These are phyloP conservation scores for Arabidopsis thaliana DNA, from an alignment of 345 rosid genomes.

Conservation along the genomic window TAIR10.1 NC_003076.8:15851501-15852000, in stretches of 20 bases:
- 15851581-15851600: conserved; percentile 65
- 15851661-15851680: not conserved
- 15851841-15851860: conserved; percentile 57
- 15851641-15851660: not conserved
- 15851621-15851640: conserved; percentile 72
- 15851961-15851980: conserved; percentile 52
- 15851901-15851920: conserved; percentile 69
- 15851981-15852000: conserved; percentile 71
- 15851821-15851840: conserved; percentile 65
- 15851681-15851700: not conserved
- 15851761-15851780: conserved; percentile 48
- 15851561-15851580: conserved; percentile 69
- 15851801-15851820: conserved; percentile 73
- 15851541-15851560: conserved; percentile 72
- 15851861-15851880: conserved; percentile 73
- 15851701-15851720: not conserved
- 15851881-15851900: conserved; percentile 83
- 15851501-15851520: conserved; percentile 48
- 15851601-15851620: conserved; percentile 59
- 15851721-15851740: conserved; percentile 66
- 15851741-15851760: conserved; percentile 46
- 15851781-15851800: conserved; percentile 55
- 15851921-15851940: conserved; percentile 62
- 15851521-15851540: conserved; percentile 71
- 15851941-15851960: conserved; percentile 46